A percentile compares a stretch with the other conserved stretches of the same genome.
Conservation (phyloP, 805 yeast species). For the Myxozyma melibiosi region DNA sequence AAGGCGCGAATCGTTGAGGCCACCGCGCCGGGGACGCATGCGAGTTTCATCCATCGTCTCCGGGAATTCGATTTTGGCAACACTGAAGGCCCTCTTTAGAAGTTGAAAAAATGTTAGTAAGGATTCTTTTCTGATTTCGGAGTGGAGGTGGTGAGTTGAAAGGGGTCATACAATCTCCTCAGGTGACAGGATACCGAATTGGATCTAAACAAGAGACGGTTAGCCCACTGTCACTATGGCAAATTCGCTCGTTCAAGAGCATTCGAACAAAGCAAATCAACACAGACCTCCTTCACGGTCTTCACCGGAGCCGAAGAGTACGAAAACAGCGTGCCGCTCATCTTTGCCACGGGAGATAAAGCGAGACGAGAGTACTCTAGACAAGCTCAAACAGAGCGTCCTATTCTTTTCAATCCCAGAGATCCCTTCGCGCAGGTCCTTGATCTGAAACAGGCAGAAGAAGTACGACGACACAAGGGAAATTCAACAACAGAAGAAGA, state of each 20-base stretch:
- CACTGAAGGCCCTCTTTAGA: slow-evolving; percentile 82
- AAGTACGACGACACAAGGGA: background rate
- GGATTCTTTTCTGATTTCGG: background rate
- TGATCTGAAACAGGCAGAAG: background rate
- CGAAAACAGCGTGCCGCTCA: slow-evolving; percentile 55
- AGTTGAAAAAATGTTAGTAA: slow-evolving; percentile 1
- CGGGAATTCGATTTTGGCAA: slow-evolving; percentile 96
- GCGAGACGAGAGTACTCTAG: slow-evolving; percentile 4
- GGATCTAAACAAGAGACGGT: slow-evolving; percentile 54
- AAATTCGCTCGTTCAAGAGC: background rate
- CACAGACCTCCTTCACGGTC: slow-evolving; percentile 88
- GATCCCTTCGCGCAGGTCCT: background rate
- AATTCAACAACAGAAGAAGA: background rate
- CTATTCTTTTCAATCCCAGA: background rate
- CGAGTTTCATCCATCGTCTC: slow-evolving; percentile 99
- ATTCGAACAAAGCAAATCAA: background rate
- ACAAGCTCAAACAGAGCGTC: slow-evolving; percentile 11
- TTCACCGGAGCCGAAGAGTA: slow-evolving; percentile 98
- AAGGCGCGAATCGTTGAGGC: slow-evolving; percentile 93
- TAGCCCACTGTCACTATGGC: background rate
- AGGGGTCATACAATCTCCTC: slow-evolving; percentile 80
- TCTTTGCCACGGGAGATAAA: slow-evolving; percentile 12
- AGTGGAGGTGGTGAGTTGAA: background rate
- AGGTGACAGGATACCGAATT: slow-evolving; percentile 96
- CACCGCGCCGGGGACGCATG: slow-evolving; percentile 93